Percentiles rank a stretch among this genome's conserved stretches.
Evolutionary conservation across 106 monocot genomes (phyloP).

Genomic region (Ottelia alismoides): DNA sequence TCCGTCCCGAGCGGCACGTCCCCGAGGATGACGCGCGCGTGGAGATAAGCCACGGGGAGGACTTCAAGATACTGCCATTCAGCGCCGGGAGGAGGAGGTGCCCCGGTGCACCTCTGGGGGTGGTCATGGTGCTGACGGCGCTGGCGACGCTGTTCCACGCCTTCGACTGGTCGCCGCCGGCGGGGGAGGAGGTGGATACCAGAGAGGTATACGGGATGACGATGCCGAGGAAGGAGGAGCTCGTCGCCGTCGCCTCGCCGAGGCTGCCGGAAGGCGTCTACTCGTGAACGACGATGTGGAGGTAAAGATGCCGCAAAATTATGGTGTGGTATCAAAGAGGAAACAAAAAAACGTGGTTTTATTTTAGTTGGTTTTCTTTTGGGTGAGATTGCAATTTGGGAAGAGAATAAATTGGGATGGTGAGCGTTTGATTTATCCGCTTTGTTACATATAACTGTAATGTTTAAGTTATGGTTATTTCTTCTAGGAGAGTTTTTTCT

Average conservation of each 20-base stretch:
- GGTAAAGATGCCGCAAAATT: too few relatives aligned
- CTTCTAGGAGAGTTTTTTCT: too few relatives aligned
- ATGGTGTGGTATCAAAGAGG: too few relatives aligned
- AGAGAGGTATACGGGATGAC: conserved; percentile 53
- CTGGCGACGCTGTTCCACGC: conserved; percentile 66
- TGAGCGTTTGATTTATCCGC: too few relatives aligned
- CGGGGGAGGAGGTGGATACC: conserved; percentile 61
- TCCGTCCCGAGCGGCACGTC: conserved; percentile 66
- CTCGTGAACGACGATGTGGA: too few relatives aligned
- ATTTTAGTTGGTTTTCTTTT: too few relatives aligned
- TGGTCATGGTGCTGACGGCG: conserved; percentile 47
- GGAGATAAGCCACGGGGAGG: conserved; percentile 79
- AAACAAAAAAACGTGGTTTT: too few relatives aligned
- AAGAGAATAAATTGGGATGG: too few relatives aligned
- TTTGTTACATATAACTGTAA: too few relatives aligned
- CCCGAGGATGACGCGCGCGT: conserved; percentile 27
- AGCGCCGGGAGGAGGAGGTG: conserved; percentile 77
- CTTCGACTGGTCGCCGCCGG: conserved; percentile 62
- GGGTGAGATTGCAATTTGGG: too few relatives aligned
- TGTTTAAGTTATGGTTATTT: too few relatives aligned
- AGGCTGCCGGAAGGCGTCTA: too few relatives aligned
- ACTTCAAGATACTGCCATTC: conserved; percentile 75
- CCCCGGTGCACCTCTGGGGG: conserved; percentile 73
- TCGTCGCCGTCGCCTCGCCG: conserved; percentile 35
- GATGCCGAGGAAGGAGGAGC: conserved; percentile 33